phyloP scores from a whole-genome alignment of 306 rosid species.

The Cyamopsis tetragonoloba region DNA sequence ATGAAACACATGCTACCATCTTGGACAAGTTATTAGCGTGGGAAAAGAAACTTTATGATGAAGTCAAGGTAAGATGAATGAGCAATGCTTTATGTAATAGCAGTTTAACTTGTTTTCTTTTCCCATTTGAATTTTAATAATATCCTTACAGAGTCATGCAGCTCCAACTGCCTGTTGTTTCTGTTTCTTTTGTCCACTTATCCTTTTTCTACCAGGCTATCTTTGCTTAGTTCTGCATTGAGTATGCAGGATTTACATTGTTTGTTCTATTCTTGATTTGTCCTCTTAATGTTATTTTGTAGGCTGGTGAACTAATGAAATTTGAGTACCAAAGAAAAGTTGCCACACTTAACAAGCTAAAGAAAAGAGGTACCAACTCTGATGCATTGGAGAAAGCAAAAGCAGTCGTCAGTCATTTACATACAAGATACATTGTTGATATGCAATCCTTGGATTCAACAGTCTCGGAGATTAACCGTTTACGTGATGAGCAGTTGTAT shows the following conservation, averaged over 20 bases:
- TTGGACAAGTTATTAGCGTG: conserved; percentile 95
- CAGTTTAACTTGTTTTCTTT: background rate
- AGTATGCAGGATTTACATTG: background rate
- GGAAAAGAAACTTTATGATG: conserved; percentile 96
- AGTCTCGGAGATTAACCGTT: conserved; percentile 79
- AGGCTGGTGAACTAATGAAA: conserved; percentile 97
- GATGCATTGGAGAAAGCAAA: conserved; percentile 87
- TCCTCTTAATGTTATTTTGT: conserved; percentile 32
- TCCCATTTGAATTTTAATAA: background rate
- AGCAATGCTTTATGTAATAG: background rate
- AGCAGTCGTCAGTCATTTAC: conserved; percentile 90
- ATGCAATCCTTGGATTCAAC: conserved; percentile 99
- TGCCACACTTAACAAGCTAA: conserved; percentile 61
- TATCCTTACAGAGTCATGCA: background rate
- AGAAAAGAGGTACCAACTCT: conserved; percentile 59
- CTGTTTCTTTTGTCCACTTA: background rate
- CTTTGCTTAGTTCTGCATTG: background rate
- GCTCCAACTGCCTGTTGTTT: background rate
- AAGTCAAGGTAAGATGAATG: conserved; percentile 67
- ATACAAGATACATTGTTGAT: conserved; percentile 95
- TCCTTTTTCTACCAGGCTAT: background rate
- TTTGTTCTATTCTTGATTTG: background rate
- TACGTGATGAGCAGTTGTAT: conserved; percentile 81
- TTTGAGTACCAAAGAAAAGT: conserved; percentile 85
- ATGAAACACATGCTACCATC: conserved; percentile 89